Conservation (phyloP, 345 rosid species). For the Syzygium oleosum region DNA sequence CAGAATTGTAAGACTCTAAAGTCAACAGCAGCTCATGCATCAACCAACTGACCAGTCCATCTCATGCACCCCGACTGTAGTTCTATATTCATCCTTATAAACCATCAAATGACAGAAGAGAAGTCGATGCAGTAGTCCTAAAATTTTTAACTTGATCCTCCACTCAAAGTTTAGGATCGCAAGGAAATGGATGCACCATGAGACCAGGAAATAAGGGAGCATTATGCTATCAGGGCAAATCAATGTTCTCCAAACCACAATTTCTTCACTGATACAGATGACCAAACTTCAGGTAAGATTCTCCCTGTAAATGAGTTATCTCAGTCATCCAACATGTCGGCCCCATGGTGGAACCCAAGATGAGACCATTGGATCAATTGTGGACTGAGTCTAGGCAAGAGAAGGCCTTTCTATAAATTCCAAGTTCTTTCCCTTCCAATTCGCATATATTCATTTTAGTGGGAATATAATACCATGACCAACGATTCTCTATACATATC, state of each 20-base stretch:
- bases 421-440: background rate
- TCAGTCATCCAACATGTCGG: background rate
- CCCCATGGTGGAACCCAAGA: background rate
- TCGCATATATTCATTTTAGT: background rate
- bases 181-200: background rate
- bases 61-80: background rate
- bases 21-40: background rate
- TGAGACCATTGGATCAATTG: background rate
- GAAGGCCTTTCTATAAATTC: background rate
- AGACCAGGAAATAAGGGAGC: background rate
- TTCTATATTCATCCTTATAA: background rate
- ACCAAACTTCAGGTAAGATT: background rate
- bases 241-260: background rate
- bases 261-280: background rate
- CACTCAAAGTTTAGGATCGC: background rate
- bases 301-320: background rate
- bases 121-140: background rate
- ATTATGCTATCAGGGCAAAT: background rate
- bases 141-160: background rate
- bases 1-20: background rate
- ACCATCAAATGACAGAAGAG: background rate
- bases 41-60: background rate
- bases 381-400: background rate
- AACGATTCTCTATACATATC: background rate
- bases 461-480: background rate